Percentiles rank a stretch among this genome's conserved stretches.
Conservation (phyloP, 495 filamentous ascomycete species). For the Daldinia decipiens region DNA sequence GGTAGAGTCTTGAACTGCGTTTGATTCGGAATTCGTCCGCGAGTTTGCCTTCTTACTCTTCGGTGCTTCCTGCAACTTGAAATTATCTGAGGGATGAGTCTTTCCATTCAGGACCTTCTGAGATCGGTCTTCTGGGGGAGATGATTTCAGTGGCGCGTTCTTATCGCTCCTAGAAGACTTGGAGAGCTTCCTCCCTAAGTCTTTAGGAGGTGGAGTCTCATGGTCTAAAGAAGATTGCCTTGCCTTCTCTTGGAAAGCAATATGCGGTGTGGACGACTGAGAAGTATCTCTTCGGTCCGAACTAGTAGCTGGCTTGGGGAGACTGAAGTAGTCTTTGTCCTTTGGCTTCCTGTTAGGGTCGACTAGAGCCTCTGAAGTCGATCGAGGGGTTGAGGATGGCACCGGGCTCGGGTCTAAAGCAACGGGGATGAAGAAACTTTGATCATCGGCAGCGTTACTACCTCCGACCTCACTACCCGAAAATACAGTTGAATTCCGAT, state of each 20-base stretch:
- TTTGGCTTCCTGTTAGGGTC: slow-evolving; percentile 56
- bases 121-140: slow-evolving; percentile 54
- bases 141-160: slow-evolving; percentile 51
- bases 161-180: slow-evolving; percentile 54
- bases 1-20: slow-evolving; percentile 44
- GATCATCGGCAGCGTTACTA: slow-evolving; percentile 65
- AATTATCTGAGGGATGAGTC: slow-evolving; percentile 60
- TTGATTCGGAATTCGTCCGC: slow-evolving; percentile 72
- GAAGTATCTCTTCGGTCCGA: slow-evolving; percentile 54
- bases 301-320: slow-evolving; percentile 45
- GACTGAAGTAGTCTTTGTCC: slow-evolving; percentile 65
- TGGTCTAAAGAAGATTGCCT: slow-evolving; percentile 68
- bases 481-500: slow-evolving; percentile 75
- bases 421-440: slow-evolving; percentile 89
- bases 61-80: slow-evolving; percentile 80
- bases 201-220: slow-evolving; percentile 55
- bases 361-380: slow-evolving; percentile 59
- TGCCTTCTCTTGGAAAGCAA: slow-evolving; percentile 89
- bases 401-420: slow-evolving; percentile 85
- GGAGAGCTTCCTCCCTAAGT: slow-evolving; percentile 56
- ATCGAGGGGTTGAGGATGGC: slow-evolving; percentile 68
- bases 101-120: slow-evolving; percentile 50
- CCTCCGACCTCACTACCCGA: slow-evolving; percentile 63
- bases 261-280: slow-evolving; percentile 77
- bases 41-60: slow-evolving; percentile 71